Evolutionary conservation across 163 green algal species (phyloP).

Genomic region (Coccomyxa subellipsoidea): DNA sequence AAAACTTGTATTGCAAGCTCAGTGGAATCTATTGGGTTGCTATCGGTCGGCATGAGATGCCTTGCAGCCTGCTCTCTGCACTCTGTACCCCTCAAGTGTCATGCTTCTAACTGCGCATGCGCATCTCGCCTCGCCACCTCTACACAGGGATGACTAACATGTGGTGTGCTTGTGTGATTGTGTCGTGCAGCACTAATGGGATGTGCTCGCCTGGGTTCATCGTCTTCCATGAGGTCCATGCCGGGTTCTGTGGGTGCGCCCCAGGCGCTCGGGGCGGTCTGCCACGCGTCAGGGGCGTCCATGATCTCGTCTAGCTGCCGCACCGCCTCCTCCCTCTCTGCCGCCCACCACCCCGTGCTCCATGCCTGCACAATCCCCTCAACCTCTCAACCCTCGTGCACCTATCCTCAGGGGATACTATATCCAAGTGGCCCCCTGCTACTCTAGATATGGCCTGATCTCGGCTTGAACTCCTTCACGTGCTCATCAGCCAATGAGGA

Average conservation of each 20-base stretch:
- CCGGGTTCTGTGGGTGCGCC: not conserved
- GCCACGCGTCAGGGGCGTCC: conserved; percentile 37
- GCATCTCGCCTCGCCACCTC: too few relatives aligned
- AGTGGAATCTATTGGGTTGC: too few relatives aligned
- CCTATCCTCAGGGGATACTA: too few relatives aligned
- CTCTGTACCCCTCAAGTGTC: too few relatives aligned
- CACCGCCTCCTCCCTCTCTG: conserved; percentile 37
- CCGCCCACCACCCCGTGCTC: conserved; percentile 37
- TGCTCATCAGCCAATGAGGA: too few relatives aligned
- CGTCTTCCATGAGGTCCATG: not conserved
- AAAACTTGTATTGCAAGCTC: too few relatives aligned
- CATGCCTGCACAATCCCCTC: conserved; percentile 19
- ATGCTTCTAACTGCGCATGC: too few relatives aligned
- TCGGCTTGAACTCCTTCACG: too few relatives aligned
- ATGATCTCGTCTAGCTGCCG: conserved; percentile 32
- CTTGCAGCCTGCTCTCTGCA: too few relatives aligned
- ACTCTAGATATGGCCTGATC: too few relatives aligned
- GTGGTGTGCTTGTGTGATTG: not conserved
- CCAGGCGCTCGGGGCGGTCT: conserved; percentile 17
- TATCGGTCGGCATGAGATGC: too few relatives aligned
- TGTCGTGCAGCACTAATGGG: not conserved
- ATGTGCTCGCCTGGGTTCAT: not conserved
- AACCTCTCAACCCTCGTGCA: not conserved
- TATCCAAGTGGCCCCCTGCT: too few relatives aligned
- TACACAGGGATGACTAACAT: not conserved